phyloP scores from a whole-genome alignment of 2,329 filamentous ascomycete genomes.

The Exophiala sideris region DNA sequence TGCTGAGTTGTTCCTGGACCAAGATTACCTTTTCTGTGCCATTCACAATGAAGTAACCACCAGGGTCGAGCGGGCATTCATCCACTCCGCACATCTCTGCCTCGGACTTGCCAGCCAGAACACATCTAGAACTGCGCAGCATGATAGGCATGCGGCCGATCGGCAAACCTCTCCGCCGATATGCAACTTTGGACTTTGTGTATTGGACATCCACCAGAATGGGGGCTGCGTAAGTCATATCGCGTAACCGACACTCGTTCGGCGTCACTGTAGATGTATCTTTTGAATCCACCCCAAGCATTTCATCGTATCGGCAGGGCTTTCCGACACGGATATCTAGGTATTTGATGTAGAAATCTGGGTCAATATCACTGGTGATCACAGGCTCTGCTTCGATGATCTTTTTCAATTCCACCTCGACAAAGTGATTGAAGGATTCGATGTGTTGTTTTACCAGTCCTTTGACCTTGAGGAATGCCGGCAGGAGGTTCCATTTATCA shows the following conservation, averaged over 20 bases:
- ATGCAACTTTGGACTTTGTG: conserved; percentile 73
- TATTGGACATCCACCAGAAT: conserved; percentile 92
- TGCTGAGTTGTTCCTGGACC: conserved; percentile 97
- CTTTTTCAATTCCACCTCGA: conserved; percentile 93
- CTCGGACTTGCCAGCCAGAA: conserved; percentile 78
- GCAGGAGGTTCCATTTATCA: conserved; percentile 96
- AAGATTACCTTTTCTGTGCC: conserved; percentile 98
- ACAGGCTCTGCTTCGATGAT: conserved; percentile 89
- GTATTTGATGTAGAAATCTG: conserved; percentile 81
- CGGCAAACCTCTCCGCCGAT: conserved; percentile 68
- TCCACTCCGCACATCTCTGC: conserved; percentile 87
- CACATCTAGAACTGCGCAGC: conserved; percentile 92
- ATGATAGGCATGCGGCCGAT: conserved; percentile 95
- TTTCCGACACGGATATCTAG: conserved; percentile 83
- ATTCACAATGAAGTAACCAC: conserved; percentile 96
- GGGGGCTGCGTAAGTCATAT: conserved; percentile 96
- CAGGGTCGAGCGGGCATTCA: conserved; percentile 92
- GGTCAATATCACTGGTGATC: conserved; percentile 88
- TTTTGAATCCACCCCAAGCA: conserved; percentile 50
- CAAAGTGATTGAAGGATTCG: conserved; percentile 98
- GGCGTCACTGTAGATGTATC: conserved; percentile 66
- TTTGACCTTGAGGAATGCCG: conserved; percentile 97
- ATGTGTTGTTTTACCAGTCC: conserved; percentile 96
- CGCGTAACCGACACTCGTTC: conserved; percentile 92
- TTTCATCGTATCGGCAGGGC: conserved; percentile 74